Evolutionary conservation across 257 asterid genomes (phyloP).

Genomic region (Prunella vulgaris): DNA sequence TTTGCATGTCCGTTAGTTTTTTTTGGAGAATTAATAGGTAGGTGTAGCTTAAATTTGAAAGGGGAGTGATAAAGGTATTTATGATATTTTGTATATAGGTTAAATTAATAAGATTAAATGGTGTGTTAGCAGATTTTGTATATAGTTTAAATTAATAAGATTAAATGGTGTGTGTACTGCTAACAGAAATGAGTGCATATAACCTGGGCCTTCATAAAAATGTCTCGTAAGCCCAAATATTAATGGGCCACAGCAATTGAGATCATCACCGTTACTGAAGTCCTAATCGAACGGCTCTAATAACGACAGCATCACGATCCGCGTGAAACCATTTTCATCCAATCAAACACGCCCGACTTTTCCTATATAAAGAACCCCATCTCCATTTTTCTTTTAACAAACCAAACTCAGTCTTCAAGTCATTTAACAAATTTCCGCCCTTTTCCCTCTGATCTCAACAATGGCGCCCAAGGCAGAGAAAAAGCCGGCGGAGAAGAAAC

Average conservation of each 20-base stretch:
- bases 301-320: constrained; percentile 14
- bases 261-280: neutral
- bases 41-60: too few relatives aligned
- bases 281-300: constrained; percentile 14
- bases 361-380: constrained; percentile 14
- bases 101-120: too few relatives aligned
- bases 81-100: too few relatives aligned
- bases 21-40: too few relatives aligned
- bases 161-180: too few relatives aligned
- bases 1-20: too few relatives aligned
- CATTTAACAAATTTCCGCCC: neutral
- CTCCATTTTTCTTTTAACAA: neutral
- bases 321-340: neutral
- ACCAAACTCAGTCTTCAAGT: constrained; percentile 2
- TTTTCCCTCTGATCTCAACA: neutral
- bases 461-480: constrained; percentile 43
- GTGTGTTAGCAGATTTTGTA: too few relatives aligned
- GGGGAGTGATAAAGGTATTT: too few relatives aligned
- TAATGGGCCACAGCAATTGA: neutral
- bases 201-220: neutral
- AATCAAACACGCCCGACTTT: neutral
- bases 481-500: constrained; percentile 34
- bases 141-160: too few relatives aligned
- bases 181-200: too few relatives aligned
- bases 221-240: neutral